Evolutionary conservation across 2,329 filamentous ascomycete species (phyloP).

Genomic region (Aspergillus sp.): DNA sequence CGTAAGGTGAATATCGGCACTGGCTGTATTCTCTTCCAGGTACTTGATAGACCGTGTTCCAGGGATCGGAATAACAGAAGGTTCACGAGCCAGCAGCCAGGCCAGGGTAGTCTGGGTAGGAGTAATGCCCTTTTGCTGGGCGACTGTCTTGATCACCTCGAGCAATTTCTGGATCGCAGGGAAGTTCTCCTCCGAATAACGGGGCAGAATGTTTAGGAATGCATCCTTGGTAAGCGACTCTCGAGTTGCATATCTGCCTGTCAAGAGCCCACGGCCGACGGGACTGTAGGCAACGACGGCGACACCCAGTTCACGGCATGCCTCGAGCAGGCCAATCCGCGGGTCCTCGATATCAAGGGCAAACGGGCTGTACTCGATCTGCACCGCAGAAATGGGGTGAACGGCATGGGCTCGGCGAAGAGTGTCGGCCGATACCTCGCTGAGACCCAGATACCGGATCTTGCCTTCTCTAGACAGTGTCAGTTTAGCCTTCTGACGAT

Average conservation of each 20-base stretch:
- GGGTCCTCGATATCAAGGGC: constrained; percentile 49
- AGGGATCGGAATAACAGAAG: constrained; percentile 61
- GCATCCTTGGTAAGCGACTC: constrained; percentile 44
- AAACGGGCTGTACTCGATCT: constrained; percentile 55
- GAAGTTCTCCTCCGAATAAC: constrained; percentile 55
- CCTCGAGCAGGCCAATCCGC: constrained; percentile 23
- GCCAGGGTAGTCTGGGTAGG: constrained; percentile 60
- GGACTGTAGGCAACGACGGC: constrained; percentile 45
- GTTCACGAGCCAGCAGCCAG: constrained; percentile 62
- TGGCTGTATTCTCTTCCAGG: not conserved
- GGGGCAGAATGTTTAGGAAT: constrained; percentile 47
- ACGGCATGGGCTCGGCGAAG: constrained; percentile 52
- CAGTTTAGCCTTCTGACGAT: not conserved
- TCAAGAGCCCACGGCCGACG: constrained; percentile 46
- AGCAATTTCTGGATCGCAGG: constrained; percentile 56
- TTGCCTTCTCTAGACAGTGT: constrained; percentile 40
- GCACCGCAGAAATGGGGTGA: constrained; percentile 51
- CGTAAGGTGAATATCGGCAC: not conserved
- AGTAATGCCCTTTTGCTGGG: constrained; percentile 55
- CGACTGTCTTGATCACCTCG: constrained; percentile 50
- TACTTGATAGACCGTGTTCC: constrained; percentile 42
- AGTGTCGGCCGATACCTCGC: constrained; percentile 49
- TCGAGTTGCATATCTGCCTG: constrained; percentile 38
- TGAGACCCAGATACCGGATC: constrained; percentile 54
- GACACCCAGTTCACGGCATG: constrained; percentile 34